A percentile compares a stretch with the other conserved stretches of the same genome.
phyloP scores from a whole-genome alignment of 305 asterid genomes.

The Euphrasia arctica region DNA sequence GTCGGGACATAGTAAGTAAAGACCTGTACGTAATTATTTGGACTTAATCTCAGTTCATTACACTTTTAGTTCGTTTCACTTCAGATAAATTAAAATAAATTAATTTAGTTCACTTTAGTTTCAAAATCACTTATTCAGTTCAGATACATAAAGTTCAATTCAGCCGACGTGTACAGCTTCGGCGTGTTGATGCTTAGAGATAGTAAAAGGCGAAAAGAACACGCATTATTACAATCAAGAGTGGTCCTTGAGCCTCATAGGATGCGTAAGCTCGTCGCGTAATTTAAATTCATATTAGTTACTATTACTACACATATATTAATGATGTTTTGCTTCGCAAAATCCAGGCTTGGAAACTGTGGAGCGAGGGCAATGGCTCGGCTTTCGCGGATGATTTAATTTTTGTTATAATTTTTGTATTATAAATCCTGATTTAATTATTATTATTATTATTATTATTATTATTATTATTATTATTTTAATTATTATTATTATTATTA shows the following conservation, averaged over 20 bases:
- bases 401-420: too few species aligned
- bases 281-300: neutral
- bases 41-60: too few species aligned
- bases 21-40: too few species aligned
- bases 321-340: neutral
- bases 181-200: constrained; percentile 48
- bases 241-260: constrained; percentile 41
- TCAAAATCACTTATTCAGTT: too few species aligned
- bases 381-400: constrained; percentile 35
- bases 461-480: too few species aligned
- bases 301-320: neutral
- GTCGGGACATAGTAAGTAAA: constrained; percentile 57
- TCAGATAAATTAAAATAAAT: too few species aligned
- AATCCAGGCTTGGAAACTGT: constrained; percentile 55
- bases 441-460: too few species aligned
- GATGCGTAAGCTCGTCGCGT: constrained; percentile 39
- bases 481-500: too few species aligned
- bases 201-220: constrained; percentile 41
- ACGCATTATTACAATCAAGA: constrained; percentile 38
- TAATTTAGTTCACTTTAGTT: too few species aligned
- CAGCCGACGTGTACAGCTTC: constrained; percentile 36
- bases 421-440: too few species aligned
- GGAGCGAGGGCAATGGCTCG: constrained; percentile 41
- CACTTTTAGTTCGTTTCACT: too few species aligned
- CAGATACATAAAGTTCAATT: too few species aligned